Conservation (phyloP, 805 yeast species). For the Zygoascus flipseniorum region DNA sequence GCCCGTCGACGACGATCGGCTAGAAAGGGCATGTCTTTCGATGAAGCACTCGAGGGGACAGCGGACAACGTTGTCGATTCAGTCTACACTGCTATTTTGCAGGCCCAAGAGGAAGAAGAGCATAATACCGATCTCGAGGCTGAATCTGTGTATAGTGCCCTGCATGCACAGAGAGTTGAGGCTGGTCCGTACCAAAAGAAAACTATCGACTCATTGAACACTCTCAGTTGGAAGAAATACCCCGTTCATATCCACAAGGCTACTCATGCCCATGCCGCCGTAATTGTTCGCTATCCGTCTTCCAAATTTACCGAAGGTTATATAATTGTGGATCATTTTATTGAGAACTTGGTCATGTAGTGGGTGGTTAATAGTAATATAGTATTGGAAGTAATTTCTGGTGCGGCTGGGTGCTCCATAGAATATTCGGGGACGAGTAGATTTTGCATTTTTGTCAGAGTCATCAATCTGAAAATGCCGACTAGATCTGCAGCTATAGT, state of each 20-base stretch:
- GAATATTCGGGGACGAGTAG: not conserved
- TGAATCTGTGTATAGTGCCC: not conserved
- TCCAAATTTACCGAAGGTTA: constrained; percentile 62
- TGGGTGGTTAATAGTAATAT: not conserved
- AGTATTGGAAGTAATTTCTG: not conserved
- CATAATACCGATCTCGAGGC: not conserved
- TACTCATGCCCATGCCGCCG: constrained; percentile 70
- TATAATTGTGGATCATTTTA: constrained; percentile 56
- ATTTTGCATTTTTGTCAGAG: not conserved
- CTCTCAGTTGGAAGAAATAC: constrained; percentile 56
- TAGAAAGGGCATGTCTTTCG: constrained; percentile 16
- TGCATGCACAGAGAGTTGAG: not conserved
- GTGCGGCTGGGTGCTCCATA: not conserved
- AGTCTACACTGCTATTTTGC: constrained; percentile 16
- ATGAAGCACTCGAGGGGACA: constrained; percentile 45
- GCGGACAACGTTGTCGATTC: constrained; percentile 55
- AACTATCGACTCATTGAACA: constrained; percentile 51
- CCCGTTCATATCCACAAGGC: constrained; percentile 64
- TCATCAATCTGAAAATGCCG: not conserved
- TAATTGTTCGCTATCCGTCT: constrained; percentile 55
- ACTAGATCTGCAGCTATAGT: constrained; percentile 39
- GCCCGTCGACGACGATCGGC: constrained; percentile 26
- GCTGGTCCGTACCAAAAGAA: constrained; percentile 32
- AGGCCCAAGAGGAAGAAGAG: constrained; percentile 5
- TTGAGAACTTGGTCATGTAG: constrained; percentile 17